A percentile compares a stretch with the other conserved stretches of the same genome.
phyloP scores from a whole-genome alignment of 2,329 filamentous ascomycete genomes.

The Xylaria digitata region DNA sequence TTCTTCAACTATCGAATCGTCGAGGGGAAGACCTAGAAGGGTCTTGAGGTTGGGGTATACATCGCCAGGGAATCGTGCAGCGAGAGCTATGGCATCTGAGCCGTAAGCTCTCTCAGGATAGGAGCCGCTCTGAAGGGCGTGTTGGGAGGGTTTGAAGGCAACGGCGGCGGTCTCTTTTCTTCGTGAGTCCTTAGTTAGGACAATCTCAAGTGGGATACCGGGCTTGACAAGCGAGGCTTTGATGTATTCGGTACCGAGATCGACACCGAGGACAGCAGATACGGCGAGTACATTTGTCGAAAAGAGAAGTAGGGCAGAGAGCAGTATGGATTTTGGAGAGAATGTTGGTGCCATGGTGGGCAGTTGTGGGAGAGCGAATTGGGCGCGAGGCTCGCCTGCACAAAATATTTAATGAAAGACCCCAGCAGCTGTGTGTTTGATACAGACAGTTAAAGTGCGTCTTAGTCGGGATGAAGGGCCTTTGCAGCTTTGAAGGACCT shows the following conservation, averaged over 20 bases:
- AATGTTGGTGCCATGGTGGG: constrained; percentile 55
- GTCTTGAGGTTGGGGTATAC: constrained; percentile 95
- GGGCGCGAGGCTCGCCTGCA: constrained; percentile 47
- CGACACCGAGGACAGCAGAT: constrained; percentile 87
- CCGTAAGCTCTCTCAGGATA: constrained; percentile 94
- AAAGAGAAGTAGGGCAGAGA: constrained; percentile 57
- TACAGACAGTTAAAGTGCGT: constrained; percentile 16
- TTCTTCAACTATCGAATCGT: constrained; percentile 70
- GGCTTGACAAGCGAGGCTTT: constrained; percentile 97
- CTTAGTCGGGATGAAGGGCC: background rate
- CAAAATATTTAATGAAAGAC: constrained; percentile 21
- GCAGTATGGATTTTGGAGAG: constrained; percentile 53
- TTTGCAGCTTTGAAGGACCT: background rate
- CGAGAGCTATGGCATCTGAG: constrained; percentile 87
- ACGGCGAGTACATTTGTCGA: constrained; percentile 63
- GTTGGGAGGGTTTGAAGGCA: constrained; percentile 87
- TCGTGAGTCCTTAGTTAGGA: constrained; percentile 96
- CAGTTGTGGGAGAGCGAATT: constrained; percentile 40
- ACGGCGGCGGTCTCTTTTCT: constrained; percentile 93
- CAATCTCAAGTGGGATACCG: constrained; percentile 95
- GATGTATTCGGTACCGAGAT: constrained; percentile 96
- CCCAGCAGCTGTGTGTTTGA: constrained; percentile 30
- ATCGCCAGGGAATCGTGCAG: constrained; percentile 88
- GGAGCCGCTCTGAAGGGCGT: constrained; percentile 68
- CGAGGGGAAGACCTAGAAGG: constrained; percentile 79